Percentiles rank a stretch among this genome's conserved stretches.
Evolutionary conservation across 768 basidiomycete species (phyloP).

Genomic region (Piloderma croceum): DNA sequence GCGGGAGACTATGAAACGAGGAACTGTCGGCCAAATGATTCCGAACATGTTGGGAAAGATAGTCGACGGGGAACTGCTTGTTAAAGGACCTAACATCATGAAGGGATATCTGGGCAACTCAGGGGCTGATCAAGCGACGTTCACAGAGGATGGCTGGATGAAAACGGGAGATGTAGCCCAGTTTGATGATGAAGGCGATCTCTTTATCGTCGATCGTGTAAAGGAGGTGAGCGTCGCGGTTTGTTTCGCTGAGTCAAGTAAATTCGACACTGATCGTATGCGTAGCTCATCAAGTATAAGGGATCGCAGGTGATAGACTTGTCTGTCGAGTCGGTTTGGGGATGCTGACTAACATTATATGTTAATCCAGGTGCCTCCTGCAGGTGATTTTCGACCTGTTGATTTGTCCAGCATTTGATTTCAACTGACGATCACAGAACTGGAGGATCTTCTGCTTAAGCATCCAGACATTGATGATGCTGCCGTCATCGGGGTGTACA

Average conservation of each 20-base stretch:
- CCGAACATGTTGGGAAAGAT: constrained; percentile 50
- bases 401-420: no score
- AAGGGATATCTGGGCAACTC: constrained; percentile 16
- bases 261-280: no score
- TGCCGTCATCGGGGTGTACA: constrained; percentile 52
- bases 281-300: constrained; percentile 24
- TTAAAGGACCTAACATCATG: constrained; percentile 10
- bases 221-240: no score
- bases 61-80: constrained; percentile 27
- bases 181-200: constrained; percentile 25
- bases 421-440: no score
- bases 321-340: neutral
- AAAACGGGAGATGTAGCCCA: constrained; percentile 16
- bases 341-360: constrained; percentile 9
- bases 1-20: constrained; percentile 26
- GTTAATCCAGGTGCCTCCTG: no score
- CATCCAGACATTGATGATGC: constrained; percentile 51
- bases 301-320: constrained; percentile 37
- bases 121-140: constrained; percentile 7
- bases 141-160: no score
- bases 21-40: constrained; percentile 44
- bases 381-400: no score
- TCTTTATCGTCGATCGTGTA: constrained; percentile 43
- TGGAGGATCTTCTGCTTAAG: constrained; percentile 48
- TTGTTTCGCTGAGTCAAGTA: no score